A percentile compares a stretch with the other conserved stretches of the same genome.
Conservation (phyloP, 2,329 filamentous ascomycete species). For the Trichoderma semiorbis region DNA sequence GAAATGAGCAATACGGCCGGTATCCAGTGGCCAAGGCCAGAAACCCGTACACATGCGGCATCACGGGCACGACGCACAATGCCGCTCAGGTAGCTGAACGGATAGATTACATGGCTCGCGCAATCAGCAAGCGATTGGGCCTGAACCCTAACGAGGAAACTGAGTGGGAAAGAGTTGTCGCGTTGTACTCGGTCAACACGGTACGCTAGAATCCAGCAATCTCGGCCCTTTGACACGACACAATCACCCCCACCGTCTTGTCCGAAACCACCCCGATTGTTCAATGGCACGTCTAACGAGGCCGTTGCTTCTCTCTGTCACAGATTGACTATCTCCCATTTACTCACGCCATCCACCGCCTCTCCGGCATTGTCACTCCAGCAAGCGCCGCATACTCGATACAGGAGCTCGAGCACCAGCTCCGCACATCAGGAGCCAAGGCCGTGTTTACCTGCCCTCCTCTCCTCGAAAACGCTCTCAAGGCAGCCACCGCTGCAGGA, state of each 20-base stretch:
- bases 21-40: conserved; percentile 58
- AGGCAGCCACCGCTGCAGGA: conserved; percentile 60
- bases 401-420: conserved; percentile 67
- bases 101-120: conserved; percentile 64
- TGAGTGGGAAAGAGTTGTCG: conserved; percentile 79
- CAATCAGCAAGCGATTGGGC: conserved; percentile 65
- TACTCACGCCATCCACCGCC: conserved; percentile 68
- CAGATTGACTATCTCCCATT: conserved; percentile 73
- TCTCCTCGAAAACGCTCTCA: conserved; percentile 60
- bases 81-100: conserved; percentile 61
- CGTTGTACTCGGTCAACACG: conserved; percentile 76
- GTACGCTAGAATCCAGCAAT: conserved; percentile 41
- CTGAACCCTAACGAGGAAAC: conserved; percentile 67
- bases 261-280: background rate
- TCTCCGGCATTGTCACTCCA: conserved; percentile 70
- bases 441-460: conserved; percentile 69
- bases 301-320: background rate
- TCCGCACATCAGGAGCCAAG: conserved; percentile 65
- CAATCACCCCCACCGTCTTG: background rate
- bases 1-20: conserved; percentile 67
- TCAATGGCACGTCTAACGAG: background rate
- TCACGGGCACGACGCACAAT: conserved; percentile 66
- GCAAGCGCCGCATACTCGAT: conserved; percentile 73
- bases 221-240: background rate
- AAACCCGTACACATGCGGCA: conserved; percentile 72